Base-by-base conservation (phyloP, 306 rosid species). In the Cucurbita argyrosperma region DNA sequence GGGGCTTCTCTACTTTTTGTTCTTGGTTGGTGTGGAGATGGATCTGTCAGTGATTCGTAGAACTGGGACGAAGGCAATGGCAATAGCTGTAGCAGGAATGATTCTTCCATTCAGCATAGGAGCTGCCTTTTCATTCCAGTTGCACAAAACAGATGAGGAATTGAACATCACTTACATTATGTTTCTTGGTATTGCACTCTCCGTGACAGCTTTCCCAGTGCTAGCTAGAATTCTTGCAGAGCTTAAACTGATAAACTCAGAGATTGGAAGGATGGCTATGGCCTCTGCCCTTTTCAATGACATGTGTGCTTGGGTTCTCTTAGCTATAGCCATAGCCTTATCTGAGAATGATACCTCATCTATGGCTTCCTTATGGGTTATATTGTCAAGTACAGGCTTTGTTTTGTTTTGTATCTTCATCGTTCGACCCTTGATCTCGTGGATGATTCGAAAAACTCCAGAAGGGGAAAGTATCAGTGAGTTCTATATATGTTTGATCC, bases 1-100 rank as follows among this genome's bases (percentile, higher is more conserved):
- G 55, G 96, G 98, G 38, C 91, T 92, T 4, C 90, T 90, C 47
- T 90, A 87, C 81, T 89, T 90, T 60, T 79, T 92, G 18, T 92
- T 92, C 84, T 49, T 92, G 18, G 89, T 88, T 15, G 98, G 98
- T 23, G 80, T 92, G 51, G 96, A 92, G 57, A 90, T 92, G 96
- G 98, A 92, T 74, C 72, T 90, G 43, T 59, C 93, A 0, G 88
- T 85, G 0, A 58, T 92, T 54, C 83, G 88, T 12, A 83, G 87
- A 14, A 80, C 85, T 0, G 96, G 93, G 0, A 82, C 52, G 70
- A 90, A 84, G 78, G 82, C 93, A 1, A 0, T 88, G 39, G 58
- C 78, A 45, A 82, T 92, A 13, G 91, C 93, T 5, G 0, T 90
- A 38, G 83, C 86, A 21, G 96, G 96, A 16, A 92, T 92, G 98